Conservation (phyloP, 768 basidiomycete species). For the Kwoniella sp. region DNA sequence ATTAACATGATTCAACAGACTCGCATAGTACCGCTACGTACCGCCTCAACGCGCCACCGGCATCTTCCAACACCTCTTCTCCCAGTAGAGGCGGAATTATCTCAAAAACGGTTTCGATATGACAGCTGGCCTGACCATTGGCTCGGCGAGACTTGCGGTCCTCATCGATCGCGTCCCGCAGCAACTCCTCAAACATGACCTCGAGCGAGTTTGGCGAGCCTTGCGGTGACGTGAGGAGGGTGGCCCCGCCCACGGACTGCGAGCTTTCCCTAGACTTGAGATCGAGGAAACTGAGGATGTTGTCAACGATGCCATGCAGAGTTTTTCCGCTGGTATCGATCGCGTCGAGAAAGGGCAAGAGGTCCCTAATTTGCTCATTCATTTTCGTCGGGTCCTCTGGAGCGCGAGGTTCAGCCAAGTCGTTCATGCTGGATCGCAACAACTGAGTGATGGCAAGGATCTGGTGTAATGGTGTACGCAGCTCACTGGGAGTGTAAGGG, state of each 20-base stretch:
- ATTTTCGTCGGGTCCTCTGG: constrained; percentile 14
- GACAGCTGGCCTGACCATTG: constrained; percentile 18
- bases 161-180: constrained; percentile 31
- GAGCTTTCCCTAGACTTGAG: constrained; percentile 28
- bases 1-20: neutral
- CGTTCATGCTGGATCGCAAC: constrained; percentile 36
- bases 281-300: constrained; percentile 47
- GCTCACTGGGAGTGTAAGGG: constrained; percentile 21
- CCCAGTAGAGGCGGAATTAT: constrained; percentile 42
- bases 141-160: constrained; percentile 20
- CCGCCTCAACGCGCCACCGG: constrained; percentile 36
- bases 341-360: constrained; percentile 42
- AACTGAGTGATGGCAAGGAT: constrained; percentile 43
- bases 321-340: constrained; percentile 44
- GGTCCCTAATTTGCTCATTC: constrained; percentile 37
- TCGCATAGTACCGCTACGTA: constrained; percentile 8
- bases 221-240: neutral
- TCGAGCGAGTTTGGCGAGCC: constrained; percentile 27
- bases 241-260: neutral
- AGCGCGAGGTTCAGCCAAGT: constrained; percentile 25
- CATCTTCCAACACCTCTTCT: constrained; percentile 40
- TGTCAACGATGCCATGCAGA: constrained; percentile 45
- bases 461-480: constrained; percentile 47
- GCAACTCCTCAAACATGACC: constrained; percentile 40
- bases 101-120: constrained; percentile 44